Conservation (phyloP, 176 grass and related monocot genomes). For the Elaeis guineensis region DNA sequence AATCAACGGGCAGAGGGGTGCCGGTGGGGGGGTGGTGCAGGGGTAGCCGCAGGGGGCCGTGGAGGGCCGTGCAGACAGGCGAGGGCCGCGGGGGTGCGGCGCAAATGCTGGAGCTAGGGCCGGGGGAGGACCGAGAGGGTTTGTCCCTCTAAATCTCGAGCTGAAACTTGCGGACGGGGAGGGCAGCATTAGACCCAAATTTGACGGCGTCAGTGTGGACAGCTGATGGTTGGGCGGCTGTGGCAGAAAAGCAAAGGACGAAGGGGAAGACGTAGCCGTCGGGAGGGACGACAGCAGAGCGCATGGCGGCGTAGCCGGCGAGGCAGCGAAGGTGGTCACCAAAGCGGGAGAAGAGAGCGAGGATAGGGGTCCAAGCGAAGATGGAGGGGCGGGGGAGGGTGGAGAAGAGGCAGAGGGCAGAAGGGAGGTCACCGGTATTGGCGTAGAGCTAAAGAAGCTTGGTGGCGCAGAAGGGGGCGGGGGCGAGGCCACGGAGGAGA, state of each 20-base stretch:
- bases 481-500: not conserved
- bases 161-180: constrained; percentile 57
- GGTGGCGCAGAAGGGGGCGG: not conserved
- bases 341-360: constrained; percentile 22
- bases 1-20: too few species aligned
- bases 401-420: constrained; percentile 22
- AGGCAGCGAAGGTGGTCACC: constrained; percentile 9
- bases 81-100: too few species aligned
- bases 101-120: too few species aligned
- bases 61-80: too few species aligned
- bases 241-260: not conserved
- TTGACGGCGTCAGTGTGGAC: constrained; percentile 54
- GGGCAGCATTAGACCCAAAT: constrained; percentile 30
- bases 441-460: constrained; percentile 25
- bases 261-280: constrained; percentile 25
- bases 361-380: constrained; percentile 26
- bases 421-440: constrained; percentile 18
- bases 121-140: too few species aligned
- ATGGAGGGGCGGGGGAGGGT: constrained; percentile 11
- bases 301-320: constrained; percentile 9
- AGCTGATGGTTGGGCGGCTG: not conserved
- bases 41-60: too few species aligned
- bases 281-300: constrained; percentile 1
- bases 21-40: too few species aligned
- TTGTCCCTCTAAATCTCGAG: too few species aligned